Evolutionary conservation across 257 asterid genomes (phyloP).

Genomic region (Nicotiana obtusifolia): DNA sequence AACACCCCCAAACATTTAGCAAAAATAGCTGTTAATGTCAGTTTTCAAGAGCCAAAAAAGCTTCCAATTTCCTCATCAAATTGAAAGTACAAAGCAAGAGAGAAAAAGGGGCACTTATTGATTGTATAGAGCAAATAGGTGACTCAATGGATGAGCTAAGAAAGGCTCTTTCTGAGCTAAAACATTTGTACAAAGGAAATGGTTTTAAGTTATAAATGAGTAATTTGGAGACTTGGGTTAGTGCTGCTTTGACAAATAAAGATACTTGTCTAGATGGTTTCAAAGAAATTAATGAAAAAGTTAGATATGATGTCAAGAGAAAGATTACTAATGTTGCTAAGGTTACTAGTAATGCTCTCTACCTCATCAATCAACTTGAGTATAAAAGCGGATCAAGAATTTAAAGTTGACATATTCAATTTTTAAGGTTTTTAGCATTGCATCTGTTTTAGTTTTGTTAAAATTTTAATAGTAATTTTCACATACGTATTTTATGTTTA

Average conservation of each 20-base stretch:
- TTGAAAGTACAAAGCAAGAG: constrained; percentile 35
- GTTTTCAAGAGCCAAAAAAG: constrained; percentile 46
- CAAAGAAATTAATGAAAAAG: constrained; percentile 46
- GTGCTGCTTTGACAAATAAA: constrained; percentile 84
- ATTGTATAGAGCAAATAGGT: constrained; percentile 72
- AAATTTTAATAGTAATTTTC: not conserved
- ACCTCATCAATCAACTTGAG: constrained; percentile 56
- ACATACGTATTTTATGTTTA: not conserved
- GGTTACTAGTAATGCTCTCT: constrained; percentile 88
- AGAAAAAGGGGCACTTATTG: constrained; percentile 51
- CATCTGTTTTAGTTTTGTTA: not conserved
- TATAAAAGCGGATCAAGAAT: not conserved
- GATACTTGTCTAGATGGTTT: constrained; percentile 94
- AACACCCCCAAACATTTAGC: constrained; percentile 64
- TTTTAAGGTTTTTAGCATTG: not conserved
- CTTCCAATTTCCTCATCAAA: constrained; percentile 33
- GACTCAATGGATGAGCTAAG: constrained; percentile 66
- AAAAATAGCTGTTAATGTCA: constrained; percentile 55
- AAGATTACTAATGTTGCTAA: constrained; percentile 57
- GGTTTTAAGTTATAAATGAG: constrained; percentile 81
- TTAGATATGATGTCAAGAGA: constrained; percentile 53
- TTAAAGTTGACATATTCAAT: fast-evolving
- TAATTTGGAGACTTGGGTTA: constrained; percentile 86
- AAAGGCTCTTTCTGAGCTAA: constrained; percentile 50
- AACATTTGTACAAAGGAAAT: constrained; percentile 46